These are phyloP conservation scores for Paracorniculantispora psalliotae DNA, from an alignment of 2,329 filamentous ascomycete genomes.

Conservation along the genomic window DNA sequence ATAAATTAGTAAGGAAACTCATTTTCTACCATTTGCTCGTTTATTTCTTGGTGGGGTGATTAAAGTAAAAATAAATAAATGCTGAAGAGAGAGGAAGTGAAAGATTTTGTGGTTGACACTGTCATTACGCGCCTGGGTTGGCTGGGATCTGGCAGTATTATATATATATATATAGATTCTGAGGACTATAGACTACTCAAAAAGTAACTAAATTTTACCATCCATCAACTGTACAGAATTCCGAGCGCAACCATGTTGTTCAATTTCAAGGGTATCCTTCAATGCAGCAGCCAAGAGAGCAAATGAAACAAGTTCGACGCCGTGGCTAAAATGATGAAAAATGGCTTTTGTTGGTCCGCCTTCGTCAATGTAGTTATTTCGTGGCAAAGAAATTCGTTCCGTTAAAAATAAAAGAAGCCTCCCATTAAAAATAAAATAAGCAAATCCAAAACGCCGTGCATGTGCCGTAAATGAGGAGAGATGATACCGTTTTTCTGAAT, in stretches of 20 bases:
- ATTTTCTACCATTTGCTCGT: too few species aligned
- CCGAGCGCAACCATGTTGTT: conserved; percentile 6
- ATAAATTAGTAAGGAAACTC: too few species aligned
- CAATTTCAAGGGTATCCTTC: conserved; percentile 11
- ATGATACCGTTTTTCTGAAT: conserved; percentile 5
- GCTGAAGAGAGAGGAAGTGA: too few species aligned
- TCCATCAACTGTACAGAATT: background rate
- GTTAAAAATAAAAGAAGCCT: background rate
- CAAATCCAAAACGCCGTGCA: background rate
- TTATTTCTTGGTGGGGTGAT: too few species aligned
- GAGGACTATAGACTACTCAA: background rate
- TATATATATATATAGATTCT: background rate
- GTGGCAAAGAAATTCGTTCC: background rate
- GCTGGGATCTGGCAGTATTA: background rate
- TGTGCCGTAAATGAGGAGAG: conserved; percentile 5
- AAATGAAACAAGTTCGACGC: conserved; percentile 9
- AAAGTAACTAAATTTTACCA: background rate
- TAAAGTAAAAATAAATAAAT: too few species aligned
- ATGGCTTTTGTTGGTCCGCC: conserved; percentile 6
- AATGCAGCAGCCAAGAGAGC: conserved; percentile 9
- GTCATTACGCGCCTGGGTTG: too few species aligned
- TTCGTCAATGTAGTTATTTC: background rate
- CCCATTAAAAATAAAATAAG: background rate
- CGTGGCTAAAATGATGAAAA: background rate
- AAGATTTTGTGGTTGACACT: too few species aligned